These are phyloP conservation scores for Geotrichum siamense DNA, from an alignment of 1,139 yeast species.

Conservation along the genomic window DNA sequence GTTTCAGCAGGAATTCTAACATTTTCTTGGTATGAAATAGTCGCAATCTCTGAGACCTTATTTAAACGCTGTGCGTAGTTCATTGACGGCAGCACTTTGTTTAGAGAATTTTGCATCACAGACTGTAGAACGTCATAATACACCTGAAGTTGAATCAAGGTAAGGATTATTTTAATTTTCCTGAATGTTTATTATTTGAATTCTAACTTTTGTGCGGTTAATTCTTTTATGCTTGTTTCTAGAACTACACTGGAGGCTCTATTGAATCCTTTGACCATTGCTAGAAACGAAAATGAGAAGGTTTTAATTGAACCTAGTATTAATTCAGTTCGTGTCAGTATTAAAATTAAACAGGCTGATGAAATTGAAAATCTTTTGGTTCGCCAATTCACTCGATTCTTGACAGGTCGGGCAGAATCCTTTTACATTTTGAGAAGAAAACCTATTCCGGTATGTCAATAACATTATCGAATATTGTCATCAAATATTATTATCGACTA, in stretches of 20 bases:
- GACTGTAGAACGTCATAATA: slow-evolving; percentile 91
- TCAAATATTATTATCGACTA: neutral
- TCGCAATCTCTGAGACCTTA: slow-evolving; percentile 91
- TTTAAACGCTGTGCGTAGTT: slow-evolving; percentile 85
- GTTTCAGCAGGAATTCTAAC: too few species aligned
- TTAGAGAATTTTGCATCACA: slow-evolving; percentile 93
- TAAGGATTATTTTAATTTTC: slow-evolving; percentile 16
- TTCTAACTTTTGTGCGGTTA: too few species aligned
- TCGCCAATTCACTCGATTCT: slow-evolving; percentile 85
- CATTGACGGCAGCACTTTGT: slow-evolving; percentile 92
- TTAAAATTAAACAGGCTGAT: slow-evolving; percentile 93
- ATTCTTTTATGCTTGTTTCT: neutral
- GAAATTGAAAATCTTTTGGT: slow-evolving; percentile 93
- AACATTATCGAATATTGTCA: neutral
- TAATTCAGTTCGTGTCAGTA: slow-evolving; percentile 77
- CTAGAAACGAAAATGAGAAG: slow-evolving; percentile 90
- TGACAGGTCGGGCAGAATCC: slow-evolving; percentile 92
- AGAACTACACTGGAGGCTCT: slow-evolving; percentile 73
- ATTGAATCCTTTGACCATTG: slow-evolving; percentile 80
- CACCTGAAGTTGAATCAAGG: slow-evolving; percentile 90
- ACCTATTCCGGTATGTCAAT: slow-evolving; percentile 49
- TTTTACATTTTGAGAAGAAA: slow-evolving; percentile 86
- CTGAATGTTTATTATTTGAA: neutral
- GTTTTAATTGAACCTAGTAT: slow-evolving; percentile 91
- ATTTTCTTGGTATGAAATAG: too few species aligned